A percentile compares a stretch with the other conserved stretches of the same genome.
Conservation (phyloP, 371 early-diverging fungal genomes). For the Smittium culicis region DNA sequence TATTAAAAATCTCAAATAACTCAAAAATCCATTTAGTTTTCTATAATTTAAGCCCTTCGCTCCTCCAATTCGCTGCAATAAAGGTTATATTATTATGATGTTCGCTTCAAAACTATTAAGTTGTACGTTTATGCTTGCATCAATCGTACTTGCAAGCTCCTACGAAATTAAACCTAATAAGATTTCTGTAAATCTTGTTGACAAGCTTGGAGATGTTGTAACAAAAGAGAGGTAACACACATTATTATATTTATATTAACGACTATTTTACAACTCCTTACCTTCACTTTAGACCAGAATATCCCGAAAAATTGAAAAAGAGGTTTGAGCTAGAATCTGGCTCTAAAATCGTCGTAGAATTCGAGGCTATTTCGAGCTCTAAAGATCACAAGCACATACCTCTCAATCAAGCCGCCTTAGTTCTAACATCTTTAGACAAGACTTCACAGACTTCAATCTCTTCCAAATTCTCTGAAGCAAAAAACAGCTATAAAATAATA, state of each 20-base stretch:
- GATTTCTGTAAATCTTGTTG: not conserved
- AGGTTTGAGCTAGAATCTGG: slow-evolving; percentile 16
- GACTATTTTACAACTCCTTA: not conserved
- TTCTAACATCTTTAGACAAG: slow-evolving; percentile 15
- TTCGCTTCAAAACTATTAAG: no score
- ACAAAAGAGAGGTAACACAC: not conserved
- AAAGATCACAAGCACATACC: slow-evolving; percentile 3
- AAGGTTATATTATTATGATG: no score
- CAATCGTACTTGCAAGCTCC: no score
- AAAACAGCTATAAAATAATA: slow-evolving; percentile 18
- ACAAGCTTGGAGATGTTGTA: not conserved
- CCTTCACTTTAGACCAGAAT: not conserved
- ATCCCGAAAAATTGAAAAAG: slow-evolving; percentile 14
- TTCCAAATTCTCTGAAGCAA: slow-evolving; percentile 16
- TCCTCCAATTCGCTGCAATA: no score
- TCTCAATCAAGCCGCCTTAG: slow-evolving; percentile 28
- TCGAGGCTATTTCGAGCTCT: slow-evolving; percentile 12
- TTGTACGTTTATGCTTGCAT: no score
- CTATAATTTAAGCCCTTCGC: no score
- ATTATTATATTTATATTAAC: not conserved
- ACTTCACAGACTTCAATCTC: slow-evolving; percentile 17
- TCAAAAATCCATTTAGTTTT: no score
- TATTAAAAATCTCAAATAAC: no score
- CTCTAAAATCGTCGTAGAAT: slow-evolving; percentile 19
- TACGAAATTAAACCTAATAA: not conserved